Percentiles rank a stretch among this genome's conserved stretches.
phyloP scores from a whole-genome alignment of 192 early-diverging fungal genomes.

The Coemansia sp. region DNA sequence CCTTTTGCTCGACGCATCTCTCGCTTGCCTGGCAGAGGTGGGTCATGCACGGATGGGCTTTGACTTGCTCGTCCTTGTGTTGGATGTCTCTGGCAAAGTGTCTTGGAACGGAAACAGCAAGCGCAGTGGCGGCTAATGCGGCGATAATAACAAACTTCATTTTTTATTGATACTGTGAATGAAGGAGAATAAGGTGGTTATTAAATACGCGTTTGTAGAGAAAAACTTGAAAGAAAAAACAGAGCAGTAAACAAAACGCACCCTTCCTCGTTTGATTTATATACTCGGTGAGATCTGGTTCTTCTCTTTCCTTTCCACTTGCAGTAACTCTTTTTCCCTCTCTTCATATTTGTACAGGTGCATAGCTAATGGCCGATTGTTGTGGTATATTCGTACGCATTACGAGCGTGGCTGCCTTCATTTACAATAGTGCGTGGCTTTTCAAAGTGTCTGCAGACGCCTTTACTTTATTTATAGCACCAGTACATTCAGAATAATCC shows the following conservation, averaged over 20 bases:
- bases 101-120: background rate
- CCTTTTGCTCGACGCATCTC: constrained; percentile 23
- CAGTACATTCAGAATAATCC: too few relatives aligned
- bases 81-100: background rate
- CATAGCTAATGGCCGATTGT: too few relatives aligned
- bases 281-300: too few relatives aligned
- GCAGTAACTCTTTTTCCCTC: too few relatives aligned
- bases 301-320: too few relatives aligned
- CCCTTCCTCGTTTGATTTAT: too few relatives aligned
- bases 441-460: too few relatives aligned
- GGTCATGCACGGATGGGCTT: constrained; percentile 18
- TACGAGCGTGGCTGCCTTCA: too few relatives aligned
- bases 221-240: background rate
- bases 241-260: background rate
- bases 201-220: background rate
- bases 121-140: background rate
- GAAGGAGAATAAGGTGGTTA: background rate
- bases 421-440: too few relatives aligned
- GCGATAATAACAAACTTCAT: constrained; percentile 16
- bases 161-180: constrained; percentile 1
- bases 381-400: too few relatives aligned
- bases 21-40: constrained; percentile 13
- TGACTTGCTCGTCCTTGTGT: background rate
- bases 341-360: too few relatives aligned
- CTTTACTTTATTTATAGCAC: too few relatives aligned